Evolutionary conservation across 108 stramenopile species (phyloP).

Genomic region (Cyclotella cryptica): DNA sequence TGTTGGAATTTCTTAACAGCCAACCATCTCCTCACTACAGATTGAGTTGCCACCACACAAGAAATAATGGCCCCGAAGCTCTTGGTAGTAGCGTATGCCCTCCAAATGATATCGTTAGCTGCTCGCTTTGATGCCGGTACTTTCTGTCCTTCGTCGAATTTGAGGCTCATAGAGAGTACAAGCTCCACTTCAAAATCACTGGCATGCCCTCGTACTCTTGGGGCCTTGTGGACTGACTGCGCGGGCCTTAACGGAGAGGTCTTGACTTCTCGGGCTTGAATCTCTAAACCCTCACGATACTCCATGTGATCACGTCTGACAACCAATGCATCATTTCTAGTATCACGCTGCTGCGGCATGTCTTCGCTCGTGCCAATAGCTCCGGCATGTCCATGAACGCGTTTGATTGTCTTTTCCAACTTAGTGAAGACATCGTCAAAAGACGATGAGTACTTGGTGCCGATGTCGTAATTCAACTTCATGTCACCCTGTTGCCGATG

Average conservation of each 20-base stretch:
- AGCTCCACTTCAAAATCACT: conserved; percentile 3
- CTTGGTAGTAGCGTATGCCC: not conserved
- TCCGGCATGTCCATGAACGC: not conserved
- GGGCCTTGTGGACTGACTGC: not conserved
- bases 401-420: conserved; percentile 15
- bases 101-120: conserved; percentile 10
- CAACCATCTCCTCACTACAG: conserved; percentile 5
- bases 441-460: not conserved
- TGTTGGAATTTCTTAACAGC: not conserved
- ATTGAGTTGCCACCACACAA: not conserved
- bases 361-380: too few species aligned
- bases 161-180: not conserved
- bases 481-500: not conserved
- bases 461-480: not conserved
- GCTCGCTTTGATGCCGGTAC: not conserved
- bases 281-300: not conserved
- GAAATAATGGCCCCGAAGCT: not conserved
- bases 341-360: too few species aligned
- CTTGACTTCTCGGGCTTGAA: not conserved
- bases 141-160: not conserved
- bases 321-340: too few species aligned
- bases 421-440: conserved; percentile 1
- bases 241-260: not conserved
- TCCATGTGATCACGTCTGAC: not conserved
- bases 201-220: not conserved